Conservation (phyloP, 2,329 filamentous ascomycete genomes). For the Pseudocercospora ulei region DNA sequence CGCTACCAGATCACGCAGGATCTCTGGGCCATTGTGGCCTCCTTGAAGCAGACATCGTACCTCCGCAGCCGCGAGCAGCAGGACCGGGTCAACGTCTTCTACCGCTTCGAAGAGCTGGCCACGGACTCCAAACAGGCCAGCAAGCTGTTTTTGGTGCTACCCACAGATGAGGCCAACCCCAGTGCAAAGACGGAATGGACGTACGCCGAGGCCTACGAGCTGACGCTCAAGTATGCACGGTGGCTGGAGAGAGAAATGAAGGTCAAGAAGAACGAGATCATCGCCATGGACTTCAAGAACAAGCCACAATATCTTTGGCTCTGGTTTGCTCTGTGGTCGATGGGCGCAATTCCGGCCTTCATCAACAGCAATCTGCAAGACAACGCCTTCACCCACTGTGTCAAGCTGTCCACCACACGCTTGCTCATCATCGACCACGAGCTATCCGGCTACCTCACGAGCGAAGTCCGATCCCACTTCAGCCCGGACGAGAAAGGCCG, state of each 20-base stretch:
- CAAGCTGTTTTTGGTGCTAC: slow-evolving; percentile 30
- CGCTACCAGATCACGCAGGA: slow-evolving; percentile 60
- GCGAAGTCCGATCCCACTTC: slow-evolving; percentile 43
- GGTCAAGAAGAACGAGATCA: slow-evolving; percentile 61
- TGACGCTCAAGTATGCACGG: slow-evolving; percentile 59
- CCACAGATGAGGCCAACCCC: slow-evolving; percentile 23
- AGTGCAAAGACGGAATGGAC: slow-evolving; percentile 46
- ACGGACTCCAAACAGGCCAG: slow-evolving; percentile 41
- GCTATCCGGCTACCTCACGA: slow-evolving; percentile 48
- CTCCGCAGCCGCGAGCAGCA: slow-evolving; percentile 30
- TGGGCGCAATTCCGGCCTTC: slow-evolving; percentile 73
- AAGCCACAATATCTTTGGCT: slow-evolving; percentile 67
- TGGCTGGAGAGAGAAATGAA: slow-evolving; percentile 59
- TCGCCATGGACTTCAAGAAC: slow-evolving; percentile 74
- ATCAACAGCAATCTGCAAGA: slow-evolving; percentile 78
- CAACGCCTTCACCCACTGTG: slow-evolving; percentile 62
- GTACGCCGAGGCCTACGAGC: slow-evolving; percentile 65
- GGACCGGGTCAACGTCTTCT: slow-evolving; percentile 63
- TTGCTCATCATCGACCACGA: slow-evolving; percentile 60
- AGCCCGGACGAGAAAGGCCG: slow-evolving; percentile 38
- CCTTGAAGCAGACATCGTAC: slow-evolving; percentile 46
- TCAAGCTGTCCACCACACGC: slow-evolving; percentile 56
- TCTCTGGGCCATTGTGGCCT: slow-evolving; percentile 41
- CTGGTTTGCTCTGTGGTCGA: slow-evolving; percentile 67
- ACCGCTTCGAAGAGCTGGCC: slow-evolving; percentile 60